Evolutionary conservation across 306 rosid genomes (phyloP).

Genomic region (Macrotyloma uniflorum): DNA sequence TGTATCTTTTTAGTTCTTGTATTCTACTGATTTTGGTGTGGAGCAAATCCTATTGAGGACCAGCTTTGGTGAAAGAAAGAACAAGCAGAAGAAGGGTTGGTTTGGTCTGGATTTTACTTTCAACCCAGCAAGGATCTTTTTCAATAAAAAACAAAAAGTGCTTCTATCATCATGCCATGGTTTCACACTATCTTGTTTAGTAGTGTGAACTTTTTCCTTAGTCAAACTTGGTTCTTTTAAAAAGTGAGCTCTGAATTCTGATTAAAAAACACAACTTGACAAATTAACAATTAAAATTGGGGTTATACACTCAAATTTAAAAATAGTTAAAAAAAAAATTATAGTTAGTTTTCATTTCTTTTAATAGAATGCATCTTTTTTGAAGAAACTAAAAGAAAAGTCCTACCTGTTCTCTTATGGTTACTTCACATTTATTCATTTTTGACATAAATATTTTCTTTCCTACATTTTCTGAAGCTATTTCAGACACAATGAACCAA

Average conservation of each 20-base stretch:
- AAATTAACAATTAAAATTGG: too few species aligned
- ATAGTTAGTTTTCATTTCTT: too few species aligned
- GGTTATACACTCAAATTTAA: too few species aligned
- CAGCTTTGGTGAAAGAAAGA: neutral
- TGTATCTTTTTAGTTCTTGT: neutral
- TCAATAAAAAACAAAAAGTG: conserved; percentile 17
- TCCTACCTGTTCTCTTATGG: too few species aligned
- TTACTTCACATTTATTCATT: too few species aligned
- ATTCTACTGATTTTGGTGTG: neutral
- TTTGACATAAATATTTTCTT: too few species aligned
- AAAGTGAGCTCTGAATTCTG: neutral
- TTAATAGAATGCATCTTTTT: too few species aligned
- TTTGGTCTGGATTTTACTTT: neutral
- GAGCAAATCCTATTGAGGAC: neutral
- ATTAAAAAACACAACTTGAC: neutral
- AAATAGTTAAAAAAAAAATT: too few species aligned
- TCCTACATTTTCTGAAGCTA: too few species aligned
- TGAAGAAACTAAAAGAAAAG: too few species aligned
- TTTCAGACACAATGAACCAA: neutral
- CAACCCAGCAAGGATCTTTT: neutral
- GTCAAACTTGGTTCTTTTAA: neutral
- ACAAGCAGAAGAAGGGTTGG: neutral
- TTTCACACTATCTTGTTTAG: neutral
- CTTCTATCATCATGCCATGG: neutral
- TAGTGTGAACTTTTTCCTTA: neutral